Evolutionary conservation across 495 filamentous ascomycete species (phyloP), one percentile per base, ranked within the genome.

Genomic region (Penicillium manginii): DNA sequence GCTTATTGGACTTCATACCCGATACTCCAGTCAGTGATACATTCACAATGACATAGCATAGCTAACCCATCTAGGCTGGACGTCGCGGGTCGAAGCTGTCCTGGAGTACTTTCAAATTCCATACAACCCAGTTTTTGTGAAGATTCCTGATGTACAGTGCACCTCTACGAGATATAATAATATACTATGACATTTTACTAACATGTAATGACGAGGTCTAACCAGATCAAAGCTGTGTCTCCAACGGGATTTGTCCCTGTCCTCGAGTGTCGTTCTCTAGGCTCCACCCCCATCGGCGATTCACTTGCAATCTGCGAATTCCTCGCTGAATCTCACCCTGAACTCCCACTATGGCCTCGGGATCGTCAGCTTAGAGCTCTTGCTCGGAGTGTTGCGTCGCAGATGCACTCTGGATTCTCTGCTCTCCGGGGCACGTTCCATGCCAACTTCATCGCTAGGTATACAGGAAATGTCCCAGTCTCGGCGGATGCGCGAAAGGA

Each of bases 321-420:
- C 60, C 73, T 86, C 11, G 78, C 81, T 18, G 82, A 84, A 48
- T 63, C 63, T 2, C 55, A 79, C 60, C 79, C 80, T 0, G 60
- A 74, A 9, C 67, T 74, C 11, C 37, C 50, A 32, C 69, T 83
- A 3, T 84, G 80, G 74, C 84, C 84, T 0, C 33, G 62, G 21
- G 78, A 78, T 53, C 55, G 55, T 10, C 47, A 62, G 10, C 72
- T 84, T 9, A 68, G 82, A 55, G 81, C 81, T 1, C 68, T 81
- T 14, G 83, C 83, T 7, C 72, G 82, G 33, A 73, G 71, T 18
- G 80, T 80, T 5, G 73, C 70, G 2, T 78, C 82, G 0, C 74
- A 83, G 66, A 86, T 85, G 82, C 82, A 84, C 60, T 76, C 83
- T 2, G 73, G 78, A 22, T 86, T 86, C 63, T 26, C 31, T 2